Evolutionary conservation across 208 protist genomes (phyloP), one percentile per base, ranked within the genome.

Genomic region (Trypanosoma vivax): DNA sequence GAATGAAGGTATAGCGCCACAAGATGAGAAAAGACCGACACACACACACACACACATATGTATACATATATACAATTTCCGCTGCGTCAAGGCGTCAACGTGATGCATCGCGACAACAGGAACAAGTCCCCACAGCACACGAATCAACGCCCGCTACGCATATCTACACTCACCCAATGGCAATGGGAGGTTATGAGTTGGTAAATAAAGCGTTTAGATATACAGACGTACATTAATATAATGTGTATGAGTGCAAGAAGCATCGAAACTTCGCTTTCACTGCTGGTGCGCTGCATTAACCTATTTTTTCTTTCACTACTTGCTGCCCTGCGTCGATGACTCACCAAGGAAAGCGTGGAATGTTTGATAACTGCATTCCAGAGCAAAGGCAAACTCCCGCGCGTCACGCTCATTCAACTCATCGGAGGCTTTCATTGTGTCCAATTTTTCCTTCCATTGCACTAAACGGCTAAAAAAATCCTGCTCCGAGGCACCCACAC

Each of bases 351-450:
- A 85, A 2, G 69, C 57, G 39, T 89, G 74, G 24, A 97, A 79
- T 33, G 65, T 71, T 19, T 78, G 76, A 64, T 97, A 92, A 11
- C 76, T 75, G 10, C 72, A 65, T 38, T 98, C 92, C 9, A 98
- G 60, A 42, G 96, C 90, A 69, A 96, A 97, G 14, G 82, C 70
- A 24, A 95, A 90, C 54, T 97, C 86, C 0, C 95, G 79, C 18
- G 80, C 59, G 29, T 90, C 70, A 2, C 68, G 57, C 14, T 86
- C 81, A 51, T 76, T 80, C 0, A 98, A 56, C 58, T 90, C 83
- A 54, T 98, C 93, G 0, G 74, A 79, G 2, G 95, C 93, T 10
- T 79, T 82, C 92, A 97, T 96, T 31, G 55, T 50, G 40, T 96
- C 90, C 9, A 97, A 56, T 21, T 70, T 79, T 10, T 52, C 31